phyloP scores from a whole-genome alignment of 257 asterid genomes.

The Solanum dulcamara region DNA sequence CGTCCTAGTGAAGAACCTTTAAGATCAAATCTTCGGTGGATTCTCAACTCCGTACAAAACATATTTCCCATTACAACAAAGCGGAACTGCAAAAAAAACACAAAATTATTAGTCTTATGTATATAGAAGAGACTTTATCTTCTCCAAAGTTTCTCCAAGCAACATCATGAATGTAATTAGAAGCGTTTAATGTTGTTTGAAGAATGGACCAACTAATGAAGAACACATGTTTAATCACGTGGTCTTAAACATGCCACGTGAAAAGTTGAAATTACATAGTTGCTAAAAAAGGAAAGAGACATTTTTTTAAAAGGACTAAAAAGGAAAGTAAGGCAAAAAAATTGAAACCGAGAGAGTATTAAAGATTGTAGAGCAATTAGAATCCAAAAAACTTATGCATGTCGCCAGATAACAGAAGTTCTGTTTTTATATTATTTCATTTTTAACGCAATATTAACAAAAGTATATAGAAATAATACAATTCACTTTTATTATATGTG shows the following conservation, averaged over 20 bases:
- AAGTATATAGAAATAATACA: background rate
- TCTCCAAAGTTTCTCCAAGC: background rate
- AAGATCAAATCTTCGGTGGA: conserved; percentile 87
- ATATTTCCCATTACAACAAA: conserved; percentile 96
- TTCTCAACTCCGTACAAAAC: conserved; percentile 94
- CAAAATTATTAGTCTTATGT: background rate
- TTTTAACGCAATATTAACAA: background rate
- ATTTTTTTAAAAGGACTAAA: background rate
- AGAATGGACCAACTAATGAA: background rate
- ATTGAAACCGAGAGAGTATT: too few species aligned
- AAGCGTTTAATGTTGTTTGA: background rate
- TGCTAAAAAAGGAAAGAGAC: background rate
- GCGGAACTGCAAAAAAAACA: conserved; percentile 52
- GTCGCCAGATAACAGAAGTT: background rate
- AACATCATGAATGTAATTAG: background rate
- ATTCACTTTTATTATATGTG: background rate
- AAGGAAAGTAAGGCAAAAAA: background rate
- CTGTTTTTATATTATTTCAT: background rate
- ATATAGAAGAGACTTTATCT: background rate
- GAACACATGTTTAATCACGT: background rate
- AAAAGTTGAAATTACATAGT: background rate
- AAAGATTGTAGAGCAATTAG: background rate
- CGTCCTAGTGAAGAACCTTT: conserved; percentile 98
- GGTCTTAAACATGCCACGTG: background rate
- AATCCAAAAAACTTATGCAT: background rate